Conservation (phyloP, 2,329 filamentous ascomycete genomes). For the Cercospora nicotianae region DNA sequence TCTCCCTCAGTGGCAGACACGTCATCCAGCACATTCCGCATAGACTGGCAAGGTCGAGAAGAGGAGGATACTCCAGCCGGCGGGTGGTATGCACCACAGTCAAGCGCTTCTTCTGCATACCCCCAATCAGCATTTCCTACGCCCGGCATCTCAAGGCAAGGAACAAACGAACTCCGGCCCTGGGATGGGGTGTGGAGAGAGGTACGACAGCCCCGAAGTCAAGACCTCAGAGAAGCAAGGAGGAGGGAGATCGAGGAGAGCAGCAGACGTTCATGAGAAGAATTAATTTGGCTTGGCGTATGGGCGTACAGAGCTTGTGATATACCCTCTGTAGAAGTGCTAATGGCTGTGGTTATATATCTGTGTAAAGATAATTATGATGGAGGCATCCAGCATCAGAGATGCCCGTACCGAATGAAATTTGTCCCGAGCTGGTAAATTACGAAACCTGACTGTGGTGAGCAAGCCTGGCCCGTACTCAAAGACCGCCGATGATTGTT, state of each 20-base stretch:
- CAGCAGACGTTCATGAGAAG: slow-evolving; percentile 2
- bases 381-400: not conserved
- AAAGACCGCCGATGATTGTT: slow-evolving; percentile 35
- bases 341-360: not conserved
- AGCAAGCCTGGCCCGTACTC: slow-evolving; percentile 33
- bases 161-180: slow-evolving; percentile 29
- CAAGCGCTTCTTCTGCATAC: slow-evolving; percentile 16
- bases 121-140: slow-evolving; percentile 25
- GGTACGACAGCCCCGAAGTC: slow-evolving; percentile 20
- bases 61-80: slow-evolving; percentile 30
- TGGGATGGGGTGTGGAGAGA: slow-evolving; percentile 39
- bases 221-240: slow-evolving; percentile 23
- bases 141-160: slow-evolving; percentile 24
- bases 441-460: slow-evolving; percentile 31
- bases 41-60: slow-evolving; percentile 40
- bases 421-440: slow-evolving; percentile 36
- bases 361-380: not conserved
- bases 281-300: slow-evolving; percentile 7
- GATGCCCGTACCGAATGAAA: not conserved
- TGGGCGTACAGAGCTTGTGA: slow-evolving; percentile 5
- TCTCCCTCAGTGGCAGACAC: slow-evolving; percentile 37
- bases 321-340: slow-evolving; percentile 18
- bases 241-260: slow-evolving; percentile 25
- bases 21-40: slow-evolving; percentile 45
- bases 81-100: slow-evolving; percentile 34